Conservation (phyloP, 345 rosid species). For the Mercurialis annua region DNA sequence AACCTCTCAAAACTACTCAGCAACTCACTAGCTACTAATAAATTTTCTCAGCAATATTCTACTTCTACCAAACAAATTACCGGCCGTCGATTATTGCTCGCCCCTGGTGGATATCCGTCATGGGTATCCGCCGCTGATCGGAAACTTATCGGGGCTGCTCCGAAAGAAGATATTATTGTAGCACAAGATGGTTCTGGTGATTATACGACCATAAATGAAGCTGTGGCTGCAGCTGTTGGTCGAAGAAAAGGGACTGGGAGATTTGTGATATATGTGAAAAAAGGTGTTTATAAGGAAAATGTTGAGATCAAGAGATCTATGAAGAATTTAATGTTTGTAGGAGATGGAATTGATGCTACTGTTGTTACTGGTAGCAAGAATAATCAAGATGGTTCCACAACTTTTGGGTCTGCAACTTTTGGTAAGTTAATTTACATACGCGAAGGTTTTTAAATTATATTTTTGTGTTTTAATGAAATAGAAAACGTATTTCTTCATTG, state of each 20-base stretch:
- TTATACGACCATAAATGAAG: conserved; percentile 57
- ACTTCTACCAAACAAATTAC: conserved; percentile 13
- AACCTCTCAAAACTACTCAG: conserved; percentile 64
- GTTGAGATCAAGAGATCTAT: conserved; percentile 53
- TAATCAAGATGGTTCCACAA: conserved; percentile 53
- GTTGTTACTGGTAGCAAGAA: conserved; percentile 54
- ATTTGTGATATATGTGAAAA: conserved; percentile 67
- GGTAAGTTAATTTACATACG: too few relatives aligned
- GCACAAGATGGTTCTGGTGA: conserved; percentile 83
- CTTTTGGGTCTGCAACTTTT: conserved; percentile 79
- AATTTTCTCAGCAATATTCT: conserved; percentile 15
- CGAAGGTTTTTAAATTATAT: too few relatives aligned
- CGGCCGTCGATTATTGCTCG: conserved; percentile 44
- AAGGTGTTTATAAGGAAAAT: conserved; percentile 65
- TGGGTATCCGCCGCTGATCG: conserved; percentile 64
- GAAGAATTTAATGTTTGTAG: conserved; percentile 65
- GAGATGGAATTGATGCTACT: conserved; percentile 80
- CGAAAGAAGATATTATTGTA: conserved; percentile 61
- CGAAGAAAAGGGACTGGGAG: conserved; percentile 32
- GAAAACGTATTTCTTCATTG: too few relatives aligned
- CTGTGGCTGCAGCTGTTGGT: conserved; percentile 47
- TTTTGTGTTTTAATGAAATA: too few relatives aligned
- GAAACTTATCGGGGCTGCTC: conserved; percentile 40
- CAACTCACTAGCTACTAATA: conserved; percentile 68
- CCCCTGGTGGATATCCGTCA: conserved; percentile 48